These are phyloP conservation scores for Linnemannia schmuckeri DNA, from an alignment of 192 early-diverging fungal species.

Conservation along the genomic window DNA sequence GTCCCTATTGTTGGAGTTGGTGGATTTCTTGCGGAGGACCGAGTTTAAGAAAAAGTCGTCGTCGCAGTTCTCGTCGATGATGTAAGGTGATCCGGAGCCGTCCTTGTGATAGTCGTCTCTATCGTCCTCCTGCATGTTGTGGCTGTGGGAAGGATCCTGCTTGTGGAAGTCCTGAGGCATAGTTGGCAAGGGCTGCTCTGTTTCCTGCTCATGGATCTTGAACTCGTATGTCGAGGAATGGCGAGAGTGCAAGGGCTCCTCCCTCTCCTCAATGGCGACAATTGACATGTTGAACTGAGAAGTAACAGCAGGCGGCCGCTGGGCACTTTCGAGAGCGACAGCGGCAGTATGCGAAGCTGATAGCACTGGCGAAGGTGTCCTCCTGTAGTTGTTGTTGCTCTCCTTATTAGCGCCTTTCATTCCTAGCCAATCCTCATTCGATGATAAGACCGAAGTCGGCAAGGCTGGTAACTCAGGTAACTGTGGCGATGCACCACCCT, in stretches of 20 bases:
- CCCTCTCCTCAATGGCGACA: neutral
- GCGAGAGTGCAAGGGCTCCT: neutral
- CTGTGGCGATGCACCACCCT: neutral
- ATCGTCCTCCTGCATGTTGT: neutral
- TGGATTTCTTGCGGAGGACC: constrained; percentile 33
- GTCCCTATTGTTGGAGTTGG: neutral
- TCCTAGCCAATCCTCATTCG: constrained; percentile 20
- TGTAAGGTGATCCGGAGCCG: constrained; percentile 25
- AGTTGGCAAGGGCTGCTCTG: neutral
- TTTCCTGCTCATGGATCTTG: neutral
- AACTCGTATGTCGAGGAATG: neutral
- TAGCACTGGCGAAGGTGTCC: neutral
- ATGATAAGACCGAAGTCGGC: neutral
- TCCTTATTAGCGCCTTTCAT: neutral
- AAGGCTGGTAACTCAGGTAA: neutral
- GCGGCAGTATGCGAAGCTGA: neutral
- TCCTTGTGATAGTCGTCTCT: neutral
- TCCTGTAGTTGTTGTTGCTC: neutral
- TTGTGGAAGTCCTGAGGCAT: neutral
- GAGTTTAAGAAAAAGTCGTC: constrained; percentile 55
- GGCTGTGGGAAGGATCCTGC: neutral
- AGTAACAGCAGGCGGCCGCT: neutral
- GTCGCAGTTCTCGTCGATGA: constrained; percentile 52
- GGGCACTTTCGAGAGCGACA: neutral
- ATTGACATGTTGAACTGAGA: constrained; percentile 7